A percentile compares a stretch with the other conserved stretches of the same genome.
Evolutionary conservation across 2,329 filamentous ascomycete genomes (phyloP).

Genomic region (Berkeleyomyces rouxiae): DNA sequence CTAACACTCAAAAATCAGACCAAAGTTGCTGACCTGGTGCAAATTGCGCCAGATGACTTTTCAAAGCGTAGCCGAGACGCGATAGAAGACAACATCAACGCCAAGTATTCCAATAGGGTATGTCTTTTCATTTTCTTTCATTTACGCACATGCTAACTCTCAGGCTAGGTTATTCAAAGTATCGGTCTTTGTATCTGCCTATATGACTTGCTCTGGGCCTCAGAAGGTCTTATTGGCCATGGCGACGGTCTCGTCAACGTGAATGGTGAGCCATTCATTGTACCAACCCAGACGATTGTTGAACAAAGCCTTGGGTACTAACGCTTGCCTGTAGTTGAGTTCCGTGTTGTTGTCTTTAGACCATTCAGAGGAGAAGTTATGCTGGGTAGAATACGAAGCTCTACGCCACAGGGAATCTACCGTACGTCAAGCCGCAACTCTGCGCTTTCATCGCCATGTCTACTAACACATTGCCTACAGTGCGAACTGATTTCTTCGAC

Average conservation of each 20-base stretch:
- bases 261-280: conserved; percentile 44
- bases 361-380: conserved; percentile 93
- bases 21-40: conserved; percentile 84
- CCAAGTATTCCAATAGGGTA: conserved; percentile 89
- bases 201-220: conserved; percentile 77
- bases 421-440: conserved; percentile 26
- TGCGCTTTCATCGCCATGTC: neutral
- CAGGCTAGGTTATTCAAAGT: conserved; percentile 61
- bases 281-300: neutral
- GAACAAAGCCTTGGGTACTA: neutral
- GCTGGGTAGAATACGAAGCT: conserved; percentile 64
- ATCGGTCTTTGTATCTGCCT: conserved; percentile 87
- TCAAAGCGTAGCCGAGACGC: conserved; percentile 65
- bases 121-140: neutral
- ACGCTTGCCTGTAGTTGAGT: conserved; percentile 50
- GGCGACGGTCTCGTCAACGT: conserved; percentile 86
- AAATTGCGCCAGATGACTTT: conserved; percentile 81
- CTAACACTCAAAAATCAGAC: conserved; percentile 37
- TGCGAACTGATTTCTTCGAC: conserved; percentile 83
- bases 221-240: conserved; percentile 86
- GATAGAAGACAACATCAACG: conserved; percentile 92
- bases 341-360: conserved; percentile 81
- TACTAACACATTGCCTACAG: conserved; percentile 6
- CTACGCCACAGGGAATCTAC: conserved; percentile 54
- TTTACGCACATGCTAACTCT: neutral